Evolutionary conservation across 1,284 basidiomycete genomes (phyloP), one percentile per base, ranked within the genome.

Genomic region (Ceratobasidium theobromae): DNA sequence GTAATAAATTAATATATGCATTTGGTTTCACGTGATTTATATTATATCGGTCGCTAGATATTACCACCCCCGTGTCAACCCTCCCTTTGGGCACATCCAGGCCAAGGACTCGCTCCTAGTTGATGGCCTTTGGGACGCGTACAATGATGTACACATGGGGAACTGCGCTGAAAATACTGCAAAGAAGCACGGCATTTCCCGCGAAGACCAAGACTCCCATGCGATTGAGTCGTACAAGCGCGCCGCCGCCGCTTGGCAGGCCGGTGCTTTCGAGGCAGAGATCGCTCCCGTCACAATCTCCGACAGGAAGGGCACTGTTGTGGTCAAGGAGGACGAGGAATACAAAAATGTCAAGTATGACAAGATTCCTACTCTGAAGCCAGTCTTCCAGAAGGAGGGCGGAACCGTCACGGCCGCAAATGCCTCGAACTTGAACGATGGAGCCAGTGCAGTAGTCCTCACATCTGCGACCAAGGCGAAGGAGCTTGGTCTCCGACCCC

Each of bases 81-180:
- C 95, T 18, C 78, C 82, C 16, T 99, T 95, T 73, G 97, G 97
- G 71, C 92, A 96, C 79, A 87, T 95, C 77, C 86, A 89, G 71
- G 80, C 91, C 51, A 86, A 80, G 70, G 97, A 99, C 77, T 90
- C 95, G 28, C 84, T 99, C 64, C 89, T 97, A 77, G 84, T 80
- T 72, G 97, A 99, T 75, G 97, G 95, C 73, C 90, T 99, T 53
- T 94, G 88, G 84, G 95, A 98, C 78, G 93, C 91, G 64, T 96
- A 94, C 84, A 93, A 96, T 82, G 86, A 96, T 78, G 91, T 93
- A 74, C 87, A 92, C 54, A 98, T 98, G 95, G 95, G 95, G 70
- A 91, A 91, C 83, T 98, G 96, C 72, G 96, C 88, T 72, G 95
- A 98, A 78, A 78, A 82, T 72, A 84, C 91, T n/a, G 93, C 93